phyloP scores from a whole-genome alignment of 2,329 filamentous ascomycete genomes.

The Apiospora kogelbergensis region DNA sequence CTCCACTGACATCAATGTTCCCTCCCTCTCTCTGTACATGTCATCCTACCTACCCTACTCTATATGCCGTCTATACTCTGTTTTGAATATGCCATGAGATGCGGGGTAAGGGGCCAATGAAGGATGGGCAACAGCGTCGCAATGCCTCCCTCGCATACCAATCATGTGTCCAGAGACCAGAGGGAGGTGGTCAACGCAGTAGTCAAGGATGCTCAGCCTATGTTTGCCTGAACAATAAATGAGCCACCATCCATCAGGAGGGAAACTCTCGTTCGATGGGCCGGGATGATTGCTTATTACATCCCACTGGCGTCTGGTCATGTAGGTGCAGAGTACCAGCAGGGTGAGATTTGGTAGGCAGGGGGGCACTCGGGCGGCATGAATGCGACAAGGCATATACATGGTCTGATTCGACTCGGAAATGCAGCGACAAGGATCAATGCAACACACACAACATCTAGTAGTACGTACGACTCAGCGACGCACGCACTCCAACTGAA shows the following conservation, averaged over 20 bases:
- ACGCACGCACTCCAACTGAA: background rate
- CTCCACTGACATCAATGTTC: background rate
- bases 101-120: background rate
- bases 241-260: background rate
- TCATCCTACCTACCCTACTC: background rate
- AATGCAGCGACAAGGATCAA: background rate
- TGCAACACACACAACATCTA: background rate
- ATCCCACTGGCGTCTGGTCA: background rate
- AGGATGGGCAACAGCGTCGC: background rate
- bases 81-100: background rate
- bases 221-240: background rate
- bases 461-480: background rate
- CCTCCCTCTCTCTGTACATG: background rate
- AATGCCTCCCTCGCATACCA: background rate
- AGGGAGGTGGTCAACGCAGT: background rate
- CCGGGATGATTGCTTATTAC: background rate
- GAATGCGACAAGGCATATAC: slow-evolving; percentile 1
- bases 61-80: background rate
- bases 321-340: background rate
- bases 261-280: background rate
- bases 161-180: background rate
- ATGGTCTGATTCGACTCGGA: background rate
- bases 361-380: background rate
- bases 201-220: background rate
- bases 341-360: background rate